These are phyloP conservation scores for Chionographis japonica DNA, from an alignment of 106 monocot genomes.

Conservation along the genomic window DNA sequence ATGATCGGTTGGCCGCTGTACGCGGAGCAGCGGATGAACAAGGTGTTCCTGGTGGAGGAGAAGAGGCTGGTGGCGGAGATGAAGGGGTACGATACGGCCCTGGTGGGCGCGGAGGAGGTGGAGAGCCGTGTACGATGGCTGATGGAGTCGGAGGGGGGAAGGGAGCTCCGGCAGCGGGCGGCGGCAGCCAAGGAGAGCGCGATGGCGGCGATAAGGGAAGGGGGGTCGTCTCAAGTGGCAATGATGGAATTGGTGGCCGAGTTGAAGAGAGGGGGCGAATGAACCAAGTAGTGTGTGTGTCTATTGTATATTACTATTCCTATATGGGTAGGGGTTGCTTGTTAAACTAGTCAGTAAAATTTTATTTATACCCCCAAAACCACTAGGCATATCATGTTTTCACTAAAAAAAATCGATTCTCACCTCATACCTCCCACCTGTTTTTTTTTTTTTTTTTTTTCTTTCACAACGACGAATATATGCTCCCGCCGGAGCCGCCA, in stretches of 20 bases:
- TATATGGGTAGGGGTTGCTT: no score
- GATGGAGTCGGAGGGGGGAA: conserved; percentile 9
- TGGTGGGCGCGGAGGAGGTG: conserved; percentile 9
- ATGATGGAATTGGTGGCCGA: background rate
- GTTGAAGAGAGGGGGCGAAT: no score
- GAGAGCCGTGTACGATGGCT: background rate
- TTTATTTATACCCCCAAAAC: no score
- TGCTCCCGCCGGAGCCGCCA: no score
- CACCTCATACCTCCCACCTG: no score
- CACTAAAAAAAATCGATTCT: no score
- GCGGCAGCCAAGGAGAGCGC: background rate
- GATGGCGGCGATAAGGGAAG: background rate
- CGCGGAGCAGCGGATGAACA: conserved; percentile 36
- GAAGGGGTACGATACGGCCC: background rate
- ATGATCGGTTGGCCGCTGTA: conserved; percentile 38
- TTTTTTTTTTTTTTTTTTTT: no score
- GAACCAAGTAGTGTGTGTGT: no score
- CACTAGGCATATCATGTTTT: no score
- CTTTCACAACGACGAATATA: no score
- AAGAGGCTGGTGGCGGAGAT: conserved; percentile 8
- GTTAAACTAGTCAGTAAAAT: no score
- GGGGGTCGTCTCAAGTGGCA: background rate
- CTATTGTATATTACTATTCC: no score
- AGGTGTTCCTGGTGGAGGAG: conserved; percentile 17
- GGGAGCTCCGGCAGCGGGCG: conserved; percentile 1